Percentiles rank a stretch among this genome's conserved stretches.
These are phyloP conservation scores for Agaricus blazei DNA, from an alignment of 768 basidiomycete genomes.

Conservation along the genomic window DNA sequence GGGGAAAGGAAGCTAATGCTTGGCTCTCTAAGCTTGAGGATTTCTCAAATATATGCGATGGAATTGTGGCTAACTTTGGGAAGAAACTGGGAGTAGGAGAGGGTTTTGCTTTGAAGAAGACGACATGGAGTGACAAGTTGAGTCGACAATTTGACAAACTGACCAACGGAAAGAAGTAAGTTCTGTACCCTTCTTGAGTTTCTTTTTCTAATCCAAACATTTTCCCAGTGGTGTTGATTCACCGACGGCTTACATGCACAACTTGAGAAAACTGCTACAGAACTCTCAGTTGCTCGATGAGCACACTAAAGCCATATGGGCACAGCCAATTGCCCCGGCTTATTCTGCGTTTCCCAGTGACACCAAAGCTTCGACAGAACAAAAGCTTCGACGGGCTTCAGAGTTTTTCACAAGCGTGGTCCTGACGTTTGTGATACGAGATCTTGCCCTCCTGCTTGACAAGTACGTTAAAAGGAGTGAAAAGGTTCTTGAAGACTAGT, in stretches of 20 bases:
- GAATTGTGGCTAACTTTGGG: slow-evolving; percentile 74
- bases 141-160: slow-evolving; percentile 77
- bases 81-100: slow-evolving; percentile 89
- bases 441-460: slow-evolving; percentile 81
- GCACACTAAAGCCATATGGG: slow-evolving; percentile 70
- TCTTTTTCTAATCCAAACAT: slow-evolving; percentile 14
- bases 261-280: slow-evolving; percentile 66
- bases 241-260: slow-evolving; percentile 77
- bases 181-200: slow-evolving; percentile 4
- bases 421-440: slow-evolving; percentile 84
- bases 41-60: slow-evolving; percentile 73
- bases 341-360: slow-evolving; percentile 70
- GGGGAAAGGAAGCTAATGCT: slow-evolving; percentile 70
- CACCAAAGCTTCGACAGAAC: slow-evolving; percentile 58
- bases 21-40: slow-evolving; percentile 80
- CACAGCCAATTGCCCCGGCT: slow-evolving; percentile 61
- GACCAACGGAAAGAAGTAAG: slow-evolving; percentile 87
- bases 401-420: slow-evolving; percentile 91
- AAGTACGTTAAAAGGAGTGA: slow-evolving; percentile 94
- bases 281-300: slow-evolving; percentile 82
- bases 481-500: slow-evolving; percentile 83
- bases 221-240: slow-evolving; percentile 67
- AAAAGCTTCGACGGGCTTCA: slow-evolving; percentile 74
- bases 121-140: slow-evolving; percentile 71
- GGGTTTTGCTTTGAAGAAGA: slow-evolving; percentile 80